These are phyloP conservation scores for Epichloe gansuensis DNA, from an alignment of 2,329 filamentous ascomycete genomes.

Conservation along the genomic window DNA sequence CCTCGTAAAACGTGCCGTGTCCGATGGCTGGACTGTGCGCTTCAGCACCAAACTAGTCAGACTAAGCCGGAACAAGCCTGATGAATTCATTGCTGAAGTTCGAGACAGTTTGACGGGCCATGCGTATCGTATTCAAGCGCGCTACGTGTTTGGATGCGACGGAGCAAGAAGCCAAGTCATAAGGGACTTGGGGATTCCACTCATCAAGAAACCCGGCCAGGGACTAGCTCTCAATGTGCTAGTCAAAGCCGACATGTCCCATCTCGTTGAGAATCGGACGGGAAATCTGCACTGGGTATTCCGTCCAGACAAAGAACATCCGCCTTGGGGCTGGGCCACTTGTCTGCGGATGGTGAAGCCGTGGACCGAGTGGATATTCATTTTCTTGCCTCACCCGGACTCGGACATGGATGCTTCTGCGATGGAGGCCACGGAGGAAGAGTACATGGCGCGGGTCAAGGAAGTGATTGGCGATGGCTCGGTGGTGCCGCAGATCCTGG, in stretches of 20 bases:
- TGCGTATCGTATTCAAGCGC: conserved; percentile 31
- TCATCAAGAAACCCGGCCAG: conserved; percentile 28
- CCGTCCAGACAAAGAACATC: conserved; percentile 37
- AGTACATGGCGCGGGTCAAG: conserved; percentile 32
- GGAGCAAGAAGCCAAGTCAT: conserved; percentile 29
- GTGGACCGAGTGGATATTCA: conserved; percentile 51
- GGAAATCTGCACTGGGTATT: conserved; percentile 51
- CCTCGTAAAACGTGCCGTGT: conserved; percentile 23
- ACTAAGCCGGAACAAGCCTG: conserved; percentile 14
- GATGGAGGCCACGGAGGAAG: conserved; percentile 28
- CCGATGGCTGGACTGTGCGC: conserved; percentile 22
- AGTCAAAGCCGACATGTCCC: conserved; percentile 33
- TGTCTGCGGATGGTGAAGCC: conserved; percentile 48
- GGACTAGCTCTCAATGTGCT: conserved; percentile 29
- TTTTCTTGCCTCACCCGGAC: conserved; percentile 32
- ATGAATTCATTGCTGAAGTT: conserved; percentile 18
- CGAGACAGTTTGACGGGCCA: conserved; percentile 22
- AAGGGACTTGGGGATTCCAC: conserved; percentile 22
- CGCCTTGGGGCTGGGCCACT: conserved; percentile 35
- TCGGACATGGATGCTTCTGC: conserved; percentile 15
- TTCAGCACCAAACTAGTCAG: conserved; percentile 23
- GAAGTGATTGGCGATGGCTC: conserved; percentile 43
- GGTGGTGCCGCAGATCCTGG: conserved; percentile 34
- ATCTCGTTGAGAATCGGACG: conserved; percentile 33
- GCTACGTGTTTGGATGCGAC: conserved; percentile 44